A percentile compares a stretch with the other conserved stretches of the same genome.
Evolutionary conservation across 228 moss, liverwort and hornwort species (phyloP).

Genomic region (Sphagnum fallax): DNA sequence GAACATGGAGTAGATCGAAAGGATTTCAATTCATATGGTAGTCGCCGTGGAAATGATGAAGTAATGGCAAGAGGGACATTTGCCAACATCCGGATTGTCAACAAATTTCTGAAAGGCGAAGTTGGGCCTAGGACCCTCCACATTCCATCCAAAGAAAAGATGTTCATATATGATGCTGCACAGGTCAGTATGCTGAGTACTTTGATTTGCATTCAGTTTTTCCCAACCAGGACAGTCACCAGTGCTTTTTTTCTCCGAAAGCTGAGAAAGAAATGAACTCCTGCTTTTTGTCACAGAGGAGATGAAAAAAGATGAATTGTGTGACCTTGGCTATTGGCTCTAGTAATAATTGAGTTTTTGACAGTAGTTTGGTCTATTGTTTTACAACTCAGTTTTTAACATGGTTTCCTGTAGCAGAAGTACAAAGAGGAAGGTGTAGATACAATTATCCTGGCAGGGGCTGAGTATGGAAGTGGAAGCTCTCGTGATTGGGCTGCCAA

Average conservation of each 20-base stretch:
- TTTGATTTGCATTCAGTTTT: conserved; percentile 44
- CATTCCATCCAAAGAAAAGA: conserved; percentile 65
- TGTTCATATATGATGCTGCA: conserved; percentile 84
- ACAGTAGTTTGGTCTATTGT: neutral
- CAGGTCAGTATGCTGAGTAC: conserved; percentile 24
- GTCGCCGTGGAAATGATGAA: conserved; percentile 88
- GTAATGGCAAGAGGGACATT: conserved; percentile 94
- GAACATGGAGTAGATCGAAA: conserved; percentile 63
- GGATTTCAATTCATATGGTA: conserved; percentile 96
- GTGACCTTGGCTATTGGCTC: conserved; percentile 43
- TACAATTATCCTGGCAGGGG: conserved; percentile 79
- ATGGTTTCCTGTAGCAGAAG: conserved; percentile 36
- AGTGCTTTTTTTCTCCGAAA: conserved; percentile 27
- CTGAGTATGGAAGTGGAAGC: conserved; percentile 96
- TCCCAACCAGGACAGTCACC: conserved; percentile 26
- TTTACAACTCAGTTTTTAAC: neutral
- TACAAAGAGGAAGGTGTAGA: conserved; percentile 73
- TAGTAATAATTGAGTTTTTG: conserved; percentile 37
- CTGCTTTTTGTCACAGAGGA: too few species aligned
- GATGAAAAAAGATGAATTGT: too few species aligned
- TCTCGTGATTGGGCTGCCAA: conserved; percentile 99
- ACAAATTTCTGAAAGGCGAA: conserved; percentile 82
- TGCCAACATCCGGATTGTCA: conserved; percentile 89
- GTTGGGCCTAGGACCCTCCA: conserved; percentile 88
- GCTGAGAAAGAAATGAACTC: too few species aligned